A percentile compares a stretch with the other conserved stretches of the same genome.
Evolutionary conservation across 2,329 filamentous ascomycete species (phyloP).

Genomic region (Neonectria hederae): DNA sequence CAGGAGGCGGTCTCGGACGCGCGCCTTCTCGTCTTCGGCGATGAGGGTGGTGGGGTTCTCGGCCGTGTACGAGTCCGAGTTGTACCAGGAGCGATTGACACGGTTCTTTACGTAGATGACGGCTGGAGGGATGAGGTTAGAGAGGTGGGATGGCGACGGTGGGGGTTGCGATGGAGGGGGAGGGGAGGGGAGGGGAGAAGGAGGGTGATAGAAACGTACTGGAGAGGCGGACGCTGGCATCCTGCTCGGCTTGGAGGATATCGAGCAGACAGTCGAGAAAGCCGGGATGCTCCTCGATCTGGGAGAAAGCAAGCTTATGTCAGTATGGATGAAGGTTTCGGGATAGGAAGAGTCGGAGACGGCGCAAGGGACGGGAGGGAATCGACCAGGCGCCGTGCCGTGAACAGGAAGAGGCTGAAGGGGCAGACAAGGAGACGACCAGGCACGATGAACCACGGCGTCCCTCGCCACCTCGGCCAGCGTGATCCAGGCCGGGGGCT

Average conservation of each 20-base stretch:
- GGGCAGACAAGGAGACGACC: conserved; percentile 13
- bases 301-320: conserved; percentile 31
- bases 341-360: neutral
- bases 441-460: conserved; percentile 1
- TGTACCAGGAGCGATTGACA: conserved; percentile 90
- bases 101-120: conserved; percentile 99
- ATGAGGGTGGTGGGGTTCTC: conserved; percentile 69
- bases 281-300: conserved; percentile 91
- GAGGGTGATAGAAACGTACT: conserved; percentile 68
- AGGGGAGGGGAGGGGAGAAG: conserved; percentile 1
- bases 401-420: conserved; percentile 16
- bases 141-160: conserved; percentile 38
- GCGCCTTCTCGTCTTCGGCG: conserved; percentile 86
- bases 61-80: conserved; percentile 76
- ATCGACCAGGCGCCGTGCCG: conserved; percentile 23
- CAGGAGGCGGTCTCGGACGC: conserved; percentile 87
- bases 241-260: conserved; percentile 89
- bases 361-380: conserved; percentile 30
- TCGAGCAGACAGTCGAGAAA: conserved; percentile 92
- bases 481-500: neutral
- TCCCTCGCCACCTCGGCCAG: neutral
- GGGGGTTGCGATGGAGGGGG: conserved; percentile 27
- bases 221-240: conserved; percentile 84
- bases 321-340: conserved; percentile 24
- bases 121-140: conserved; percentile 61